Base-by-base conservation (phyloP, 352 stramenopile species). In the Pilasporangium apinafurcum region DNA sequence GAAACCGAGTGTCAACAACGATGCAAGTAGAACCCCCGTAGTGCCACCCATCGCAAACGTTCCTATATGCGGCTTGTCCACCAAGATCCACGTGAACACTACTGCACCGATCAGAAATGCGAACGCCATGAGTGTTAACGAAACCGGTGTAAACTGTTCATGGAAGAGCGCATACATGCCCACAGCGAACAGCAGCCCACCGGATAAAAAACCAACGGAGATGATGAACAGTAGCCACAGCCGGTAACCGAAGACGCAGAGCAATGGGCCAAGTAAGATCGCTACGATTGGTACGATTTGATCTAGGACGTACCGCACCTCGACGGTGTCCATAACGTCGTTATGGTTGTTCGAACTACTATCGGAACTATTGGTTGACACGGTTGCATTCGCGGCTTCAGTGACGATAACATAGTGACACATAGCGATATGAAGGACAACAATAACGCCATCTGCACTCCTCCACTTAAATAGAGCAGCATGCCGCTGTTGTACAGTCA, bases 161-260 rank as follows among this genome's bases (percentile, higher is more conserved):
- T 42, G 12, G 7, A 28, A 30, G 13, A 54, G 25, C 13, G 48
- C 22, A 13, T 44, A 40, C 12, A 39, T 32, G 20, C 28, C 47
- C 10, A 54, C 18, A n/a, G 47, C 37, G 32, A 54, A 54, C 20
- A 54, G 30, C 14, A 44, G 30, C 9, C 47, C 47, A 4, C 47
- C 47, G 3, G 17, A n/a, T 20, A 43, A 14, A 13, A 70, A 45
- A 8, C 45, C 43, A 27, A 68, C n/a, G 26, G 44, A 29, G 32
- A 62, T 37, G 21, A 44, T 51, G 25, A 62, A 36, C 30, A 42
- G 29, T 14, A 26, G 20, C 18, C 43, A 48, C 37, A 62, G 51
- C 29, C 48, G 27, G 36, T 70, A 60, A 8, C 60, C 60, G 21
- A 56, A 48, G 40, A 70, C 38, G 16, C 50, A 56, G n/a, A 69